Evolutionary conservation across 2,329 filamentous ascomycete genomes (phyloP).

Genomic region (Tolypocladium cylindrosporum): DNA sequence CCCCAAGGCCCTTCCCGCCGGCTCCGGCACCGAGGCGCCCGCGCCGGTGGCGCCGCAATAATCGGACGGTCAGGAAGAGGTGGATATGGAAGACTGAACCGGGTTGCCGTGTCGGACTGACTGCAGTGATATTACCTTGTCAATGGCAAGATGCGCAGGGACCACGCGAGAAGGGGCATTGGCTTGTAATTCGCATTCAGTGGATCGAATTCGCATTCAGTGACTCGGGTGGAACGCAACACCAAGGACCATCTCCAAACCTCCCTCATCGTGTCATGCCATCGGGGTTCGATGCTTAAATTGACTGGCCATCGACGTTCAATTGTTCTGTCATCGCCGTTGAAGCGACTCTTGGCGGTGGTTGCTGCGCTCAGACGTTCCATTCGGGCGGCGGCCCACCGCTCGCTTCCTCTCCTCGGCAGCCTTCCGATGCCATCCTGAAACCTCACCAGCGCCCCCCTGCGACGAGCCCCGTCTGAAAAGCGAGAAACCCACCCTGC

Average conservation of each 20-base stretch:
- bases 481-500: neutral
- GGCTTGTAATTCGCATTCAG: neutral
- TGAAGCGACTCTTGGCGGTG: neutral
- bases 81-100: neutral
- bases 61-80: neutral
- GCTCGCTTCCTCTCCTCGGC: neutral
- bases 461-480: conserved; percentile 5
- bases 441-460: conserved; percentile 13
- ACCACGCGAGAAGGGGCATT: neutral
- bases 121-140: neutral
- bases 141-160: neutral
- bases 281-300: no score
- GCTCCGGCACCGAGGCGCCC: conserved; percentile 22
- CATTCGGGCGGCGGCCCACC: neutral
- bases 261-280: neutral
- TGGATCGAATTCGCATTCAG: neutral
- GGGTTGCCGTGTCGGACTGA: neutral
- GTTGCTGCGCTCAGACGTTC: neutral
- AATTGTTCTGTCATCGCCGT: neutral
- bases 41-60: conserved; percentile 7
- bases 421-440: conserved; percentile 8
- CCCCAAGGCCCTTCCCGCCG: conserved; percentile 16
- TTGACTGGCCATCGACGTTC: neutral
- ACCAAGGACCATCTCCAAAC: neutral
- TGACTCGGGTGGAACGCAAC: neutral